Evolutionary conservation across 2,329 filamentous ascomycete species (phyloP).

Genomic region (Fusarium aywerte): DNA sequence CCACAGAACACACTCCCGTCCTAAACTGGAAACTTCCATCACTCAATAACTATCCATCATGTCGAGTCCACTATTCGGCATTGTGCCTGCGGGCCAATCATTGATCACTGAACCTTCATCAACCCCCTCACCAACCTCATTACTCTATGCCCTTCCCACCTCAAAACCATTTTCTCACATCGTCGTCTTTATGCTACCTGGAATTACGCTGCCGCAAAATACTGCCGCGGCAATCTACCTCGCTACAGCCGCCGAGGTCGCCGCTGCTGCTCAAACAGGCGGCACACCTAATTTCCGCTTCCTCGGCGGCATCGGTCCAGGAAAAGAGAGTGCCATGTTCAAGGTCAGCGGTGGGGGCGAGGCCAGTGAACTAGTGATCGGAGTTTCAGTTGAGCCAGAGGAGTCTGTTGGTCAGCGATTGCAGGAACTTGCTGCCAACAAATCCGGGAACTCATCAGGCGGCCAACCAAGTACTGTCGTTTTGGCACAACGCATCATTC

Average conservation of each 20-base stretch:
- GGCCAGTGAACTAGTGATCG: slow-evolving; percentile 71
- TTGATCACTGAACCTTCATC: slow-evolving; percentile 65
- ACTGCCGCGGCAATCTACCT: slow-evolving; percentile 93
- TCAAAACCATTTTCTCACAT: slow-evolving; percentile 77
- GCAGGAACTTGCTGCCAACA: slow-evolving; percentile 61
- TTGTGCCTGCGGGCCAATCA: slow-evolving; percentile 69
- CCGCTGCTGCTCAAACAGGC: slow-evolving; percentile 54
- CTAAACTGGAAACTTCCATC: background rate
- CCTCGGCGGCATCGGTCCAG: slow-evolving; percentile 87
- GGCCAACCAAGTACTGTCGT: slow-evolving; percentile 73
- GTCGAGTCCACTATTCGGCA: slow-evolving; percentile 62
- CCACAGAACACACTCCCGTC: background rate
- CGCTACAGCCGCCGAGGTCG: slow-evolving; percentile 61
- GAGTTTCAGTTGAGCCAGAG: slow-evolving; percentile 83
- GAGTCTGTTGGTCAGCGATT: slow-evolving; percentile 77
- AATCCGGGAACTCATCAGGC: slow-evolving; percentile 40
- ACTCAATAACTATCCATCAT: background rate
- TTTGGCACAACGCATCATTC: slow-evolving; percentile 92
- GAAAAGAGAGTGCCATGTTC: slow-evolving; percentile 94
- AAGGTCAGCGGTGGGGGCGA: slow-evolving; percentile 66
- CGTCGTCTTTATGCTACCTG: slow-evolving; percentile 88
- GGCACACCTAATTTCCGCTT: slow-evolving; percentile 75
- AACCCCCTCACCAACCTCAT: slow-evolving; percentile 64
- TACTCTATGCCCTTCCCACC: slow-evolving; percentile 64
- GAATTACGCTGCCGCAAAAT: slow-evolving; percentile 74